Evolutionary conservation across 768 basidiomycete genomes (phyloP).

Genomic region (Lanmaoa pseudosensibilis): DNA sequence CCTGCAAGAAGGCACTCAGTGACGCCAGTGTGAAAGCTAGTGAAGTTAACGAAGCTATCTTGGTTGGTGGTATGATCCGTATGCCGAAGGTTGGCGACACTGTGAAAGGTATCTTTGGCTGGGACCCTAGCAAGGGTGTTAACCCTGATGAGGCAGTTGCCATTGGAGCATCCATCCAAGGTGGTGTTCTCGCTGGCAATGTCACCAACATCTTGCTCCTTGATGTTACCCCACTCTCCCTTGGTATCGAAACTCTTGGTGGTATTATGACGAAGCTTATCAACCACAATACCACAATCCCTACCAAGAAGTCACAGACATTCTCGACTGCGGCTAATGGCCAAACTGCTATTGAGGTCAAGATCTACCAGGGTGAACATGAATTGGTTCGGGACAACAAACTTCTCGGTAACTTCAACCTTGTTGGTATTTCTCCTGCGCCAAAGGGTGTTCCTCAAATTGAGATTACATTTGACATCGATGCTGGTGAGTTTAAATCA

Average conservation of each 20-base stretch:
- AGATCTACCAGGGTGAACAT: conserved; percentile 99
- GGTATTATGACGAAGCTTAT: conserved; percentile 99
- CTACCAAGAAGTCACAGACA: conserved; percentile 98
- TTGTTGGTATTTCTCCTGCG: conserved; percentile 91
- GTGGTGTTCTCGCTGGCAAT: conserved; percentile 94
- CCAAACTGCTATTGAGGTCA: conserved; percentile 99
- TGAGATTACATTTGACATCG: conserved; percentile 91
- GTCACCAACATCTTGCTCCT: conserved; percentile 94
- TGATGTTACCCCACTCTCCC: conserved; percentile 94
- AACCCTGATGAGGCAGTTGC: conserved; percentile 99
- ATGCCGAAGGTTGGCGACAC: conserved; percentile 96
- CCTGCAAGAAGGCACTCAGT: conserved; percentile 94
- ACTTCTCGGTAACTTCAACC: conserved; percentile 98
- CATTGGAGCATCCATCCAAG: conserved; percentile 97
- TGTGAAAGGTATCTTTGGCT: conserved; percentile 84
- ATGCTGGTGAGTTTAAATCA: conserved; percentile 61
- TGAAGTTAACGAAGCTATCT: conserved; percentile 94
- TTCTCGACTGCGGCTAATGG: conserved; percentile 99
- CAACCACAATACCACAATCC: conserved; percentile 97
- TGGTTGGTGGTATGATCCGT: conserved; percentile 98
- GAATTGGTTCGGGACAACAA: conserved; percentile 99
- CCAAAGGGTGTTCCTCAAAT: conserved; percentile 77
- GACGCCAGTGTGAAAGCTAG: conserved; percentile 92
- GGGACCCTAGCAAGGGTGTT: conserved; percentile 97
- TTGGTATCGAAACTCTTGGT: conserved; percentile 94